Percentiles rank a stretch among this genome's conserved stretches.
Evolutionary conservation across 2,329 filamentous ascomycete genomes (phyloP).

Genomic region (Zarea fungicola): DNA sequence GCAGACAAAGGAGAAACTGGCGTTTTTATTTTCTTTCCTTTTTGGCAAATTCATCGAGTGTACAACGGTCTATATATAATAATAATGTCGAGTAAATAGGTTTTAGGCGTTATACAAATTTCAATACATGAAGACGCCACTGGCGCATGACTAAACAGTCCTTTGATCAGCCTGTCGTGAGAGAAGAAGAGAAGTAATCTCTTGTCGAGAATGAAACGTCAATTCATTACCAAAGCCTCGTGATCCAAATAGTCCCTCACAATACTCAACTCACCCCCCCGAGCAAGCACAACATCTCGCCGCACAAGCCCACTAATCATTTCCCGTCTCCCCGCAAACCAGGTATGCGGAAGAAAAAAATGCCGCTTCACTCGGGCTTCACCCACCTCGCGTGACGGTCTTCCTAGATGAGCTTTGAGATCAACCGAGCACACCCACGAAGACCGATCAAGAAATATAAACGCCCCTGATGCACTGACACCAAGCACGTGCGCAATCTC

Average conservation of each 20-base stretch:
- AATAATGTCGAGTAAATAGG: slow-evolving; percentile 14
- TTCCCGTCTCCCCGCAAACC: background rate
- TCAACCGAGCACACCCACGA: background rate
- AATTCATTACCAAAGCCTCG: too few relatives aligned
- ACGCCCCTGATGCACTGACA: background rate
- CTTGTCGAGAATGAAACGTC: too few relatives aligned
- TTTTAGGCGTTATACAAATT: slow-evolving; percentile 9
- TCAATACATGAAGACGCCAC: slow-evolving; percentile 3
- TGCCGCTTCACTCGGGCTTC: background rate
- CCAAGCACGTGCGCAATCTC: background rate
- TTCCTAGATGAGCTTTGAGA: background rate
- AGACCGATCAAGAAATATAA: background rate
- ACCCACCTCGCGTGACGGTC: background rate
- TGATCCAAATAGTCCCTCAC: background rate
- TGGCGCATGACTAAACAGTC: slow-evolving; percentile 4
- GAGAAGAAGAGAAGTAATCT: too few relatives aligned
- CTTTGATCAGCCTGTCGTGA: too few relatives aligned
- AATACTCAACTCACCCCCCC: background rate
- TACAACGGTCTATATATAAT: slow-evolving; percentile 13
- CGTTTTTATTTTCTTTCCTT: too few relatives aligned
- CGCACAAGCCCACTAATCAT: background rate
- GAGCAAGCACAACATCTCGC: background rate
- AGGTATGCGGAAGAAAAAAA: background rate
- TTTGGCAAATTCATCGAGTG: slow-evolving; percentile 4
- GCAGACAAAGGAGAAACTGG: background rate